Percentiles rank a stretch among this genome's conserved stretches.
Conservation (phyloP, 2,329 filamentous ascomycete genomes). For the Sclerotiophoma versabilis region DNA sequence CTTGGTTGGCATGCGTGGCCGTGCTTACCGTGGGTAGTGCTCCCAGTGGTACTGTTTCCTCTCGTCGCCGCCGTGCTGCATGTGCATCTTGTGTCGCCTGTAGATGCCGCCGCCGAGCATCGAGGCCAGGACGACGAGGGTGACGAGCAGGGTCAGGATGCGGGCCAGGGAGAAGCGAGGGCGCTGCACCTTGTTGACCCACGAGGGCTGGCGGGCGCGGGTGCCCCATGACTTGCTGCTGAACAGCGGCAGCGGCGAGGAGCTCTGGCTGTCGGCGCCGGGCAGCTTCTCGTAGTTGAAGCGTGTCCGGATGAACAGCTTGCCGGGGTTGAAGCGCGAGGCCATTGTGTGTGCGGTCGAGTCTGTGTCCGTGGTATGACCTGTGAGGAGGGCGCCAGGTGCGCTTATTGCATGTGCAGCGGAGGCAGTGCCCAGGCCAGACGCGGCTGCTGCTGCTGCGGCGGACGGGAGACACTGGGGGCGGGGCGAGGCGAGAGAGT, state of each 20-base stretch:
- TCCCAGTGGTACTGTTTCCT: slow-evolving; percentile 54
- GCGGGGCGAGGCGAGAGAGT: slow-evolving; percentile 15
- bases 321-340: slow-evolving; percentile 54
- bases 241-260: slow-evolving; percentile 51
- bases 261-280: slow-evolving; percentile 50
- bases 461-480: background rate
- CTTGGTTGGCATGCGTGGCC: background rate
- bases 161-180: slow-evolving; percentile 53
- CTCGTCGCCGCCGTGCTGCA: slow-evolving; percentile 43
- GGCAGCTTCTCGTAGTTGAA: slow-evolving; percentile 58
- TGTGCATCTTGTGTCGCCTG: slow-evolving; percentile 45
- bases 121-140: slow-evolving; percentile 50
- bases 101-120: slow-evolving; percentile 54
- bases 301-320: slow-evolving; percentile 52
- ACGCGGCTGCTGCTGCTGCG: background rate
- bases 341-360: slow-evolving; percentile 35
- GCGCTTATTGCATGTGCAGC: slow-evolving; percentile 45
- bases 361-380: slow-evolving; percentile 6
- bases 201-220: slow-evolving; percentile 45
- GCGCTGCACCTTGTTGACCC: slow-evolving; percentile 50
- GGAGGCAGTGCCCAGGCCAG: slow-evolving; percentile 18
- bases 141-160: slow-evolving; percentile 51
- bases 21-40: slow-evolving; percentile 52
- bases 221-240: slow-evolving; percentile 47
- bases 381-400: slow-evolving; percentile 14